These are phyloP conservation scores for Phytophthora sp. DNA, from an alignment of 352 stramenopile species.

Conservation along the genomic window DNA sequence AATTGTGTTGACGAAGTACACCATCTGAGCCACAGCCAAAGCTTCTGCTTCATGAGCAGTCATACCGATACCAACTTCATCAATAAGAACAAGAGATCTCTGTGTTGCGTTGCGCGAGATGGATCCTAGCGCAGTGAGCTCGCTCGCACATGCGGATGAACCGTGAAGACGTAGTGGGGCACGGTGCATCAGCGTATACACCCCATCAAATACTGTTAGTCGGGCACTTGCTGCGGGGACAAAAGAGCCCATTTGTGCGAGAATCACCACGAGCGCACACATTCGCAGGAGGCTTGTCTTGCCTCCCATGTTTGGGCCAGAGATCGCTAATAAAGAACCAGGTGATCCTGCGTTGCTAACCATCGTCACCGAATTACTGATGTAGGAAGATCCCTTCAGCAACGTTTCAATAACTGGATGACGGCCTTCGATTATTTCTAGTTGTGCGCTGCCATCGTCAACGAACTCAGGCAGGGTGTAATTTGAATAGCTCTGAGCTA, in stretches of 20 bases:
- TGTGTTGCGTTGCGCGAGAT: conserved; percentile 34
- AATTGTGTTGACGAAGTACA: conserved; percentile 32
- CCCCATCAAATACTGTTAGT: conserved; percentile 62
- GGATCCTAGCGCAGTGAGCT: conserved; percentile 30
- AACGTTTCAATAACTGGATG: conserved; percentile 67
- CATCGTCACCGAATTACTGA: conserved; percentile 43
- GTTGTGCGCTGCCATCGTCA: conserved; percentile 17
- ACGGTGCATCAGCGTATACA: conserved; percentile 78
- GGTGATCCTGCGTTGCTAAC: conserved; percentile 3
- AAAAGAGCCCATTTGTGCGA: conserved; percentile 73
- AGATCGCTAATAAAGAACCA: conserved; percentile 55
- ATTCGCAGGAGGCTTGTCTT: conserved; percentile 79
- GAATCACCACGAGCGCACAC: conserved; percentile 60
- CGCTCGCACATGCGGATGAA: conserved; percentile 3
- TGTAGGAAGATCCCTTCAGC: conserved; percentile 38
- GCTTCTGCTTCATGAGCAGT: conserved; percentile 26
- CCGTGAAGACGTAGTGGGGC: conserved; percentile 9
- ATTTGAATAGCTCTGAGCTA: conserved; percentile 51
- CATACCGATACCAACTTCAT: conserved; percentile 55
- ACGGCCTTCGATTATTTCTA: conserved; percentile 57
- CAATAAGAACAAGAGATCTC: conserved; percentile 48
- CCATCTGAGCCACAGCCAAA: conserved; percentile 30
- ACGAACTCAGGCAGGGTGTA: conserved; percentile 46
- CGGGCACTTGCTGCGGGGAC: conserved; percentile 49
- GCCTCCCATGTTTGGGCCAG: conserved; percentile 86